Evolutionary conservation across 257 asterid species (phyloP).

Genomic region (Solanum sejunctum): DNA sequence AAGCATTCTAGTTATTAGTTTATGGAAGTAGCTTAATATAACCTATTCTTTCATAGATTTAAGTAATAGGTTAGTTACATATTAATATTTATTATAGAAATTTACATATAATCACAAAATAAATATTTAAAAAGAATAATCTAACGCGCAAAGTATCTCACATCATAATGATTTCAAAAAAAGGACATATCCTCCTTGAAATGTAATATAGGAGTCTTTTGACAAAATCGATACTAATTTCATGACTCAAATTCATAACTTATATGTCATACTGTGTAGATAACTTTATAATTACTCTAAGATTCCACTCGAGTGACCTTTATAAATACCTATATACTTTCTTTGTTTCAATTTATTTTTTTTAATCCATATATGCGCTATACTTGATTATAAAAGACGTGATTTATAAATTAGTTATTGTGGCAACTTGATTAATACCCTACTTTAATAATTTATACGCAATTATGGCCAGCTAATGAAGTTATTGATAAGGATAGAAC

Average conservation of each 20-base stretch:
- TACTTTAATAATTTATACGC: not conserved
- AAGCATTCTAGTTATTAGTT: not conserved
- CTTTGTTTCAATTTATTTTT: too few species aligned
- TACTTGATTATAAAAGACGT: too few species aligned
- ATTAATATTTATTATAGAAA: not conserved
- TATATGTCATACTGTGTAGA: not conserved
- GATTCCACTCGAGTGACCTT: not conserved
- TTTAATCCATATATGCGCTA: too few species aligned
- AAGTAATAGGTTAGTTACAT: not conserved
- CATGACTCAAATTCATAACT: not conserved
- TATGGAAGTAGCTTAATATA: not conserved
- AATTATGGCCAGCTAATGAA: constrained; percentile 5
- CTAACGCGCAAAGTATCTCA: not conserved
- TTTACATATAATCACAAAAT: not conserved
- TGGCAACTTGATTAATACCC: not conserved
- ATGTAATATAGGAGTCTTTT: not conserved
- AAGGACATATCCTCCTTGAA: not conserved
- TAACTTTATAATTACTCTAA: not conserved
- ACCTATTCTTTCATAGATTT: not conserved
- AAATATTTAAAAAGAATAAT: not conserved
- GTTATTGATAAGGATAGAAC: constrained; percentile 26
- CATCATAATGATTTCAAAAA: not conserved
- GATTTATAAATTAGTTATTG: not conserved
- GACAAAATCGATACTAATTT: not conserved
- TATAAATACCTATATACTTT: not conserved